Percentiles rank a stretch among this genome's conserved stretches.
Evolutionary conservation across 1,284 basidiomycete genomes (phyloP).

Genomic region (Boletus mariae): DNA sequence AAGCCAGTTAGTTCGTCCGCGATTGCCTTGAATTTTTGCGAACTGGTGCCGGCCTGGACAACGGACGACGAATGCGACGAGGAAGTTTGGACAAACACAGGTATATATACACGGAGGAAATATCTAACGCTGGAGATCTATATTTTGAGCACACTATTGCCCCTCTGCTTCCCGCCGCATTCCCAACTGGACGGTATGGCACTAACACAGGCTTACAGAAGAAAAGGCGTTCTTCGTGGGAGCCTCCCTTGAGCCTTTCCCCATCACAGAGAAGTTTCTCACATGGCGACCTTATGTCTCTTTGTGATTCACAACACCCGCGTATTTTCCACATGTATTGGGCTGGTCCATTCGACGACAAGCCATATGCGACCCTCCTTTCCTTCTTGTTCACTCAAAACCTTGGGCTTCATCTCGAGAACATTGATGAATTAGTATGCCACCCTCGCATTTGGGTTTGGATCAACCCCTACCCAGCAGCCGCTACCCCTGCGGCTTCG

Average conservation of each 20-base stretch:
- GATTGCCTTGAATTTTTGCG: slow-evolving; percentile 72
- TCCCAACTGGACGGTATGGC: slow-evolving; percentile 17
- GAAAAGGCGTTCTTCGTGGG: slow-evolving; percentile 41
- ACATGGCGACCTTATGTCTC: slow-evolving; percentile 28
- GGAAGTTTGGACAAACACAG: slow-evolving; percentile 58
- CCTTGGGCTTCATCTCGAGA: background rate
- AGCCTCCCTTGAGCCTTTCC: slow-evolving; percentile 33
- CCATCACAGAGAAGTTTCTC: slow-evolving; percentile 32
- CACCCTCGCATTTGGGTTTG: background rate
- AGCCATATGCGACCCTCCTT: slow-evolving; percentile 52
- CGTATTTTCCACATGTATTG: slow-evolving; percentile 77
- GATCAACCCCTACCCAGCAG: slow-evolving; percentile 62
- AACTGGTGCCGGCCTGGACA: slow-evolving; percentile 62
- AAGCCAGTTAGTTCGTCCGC: slow-evolving; percentile 55
- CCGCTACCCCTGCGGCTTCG: slow-evolving; percentile 62
- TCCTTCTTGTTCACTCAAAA: background rate
- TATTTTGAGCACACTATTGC: slow-evolving; percentile 18
- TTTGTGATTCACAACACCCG: slow-evolving; percentile 61
- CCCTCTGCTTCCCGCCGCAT: slow-evolving; percentile 14
- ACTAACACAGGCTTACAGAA: slow-evolving; percentile 34
- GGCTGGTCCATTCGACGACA: slow-evolving; percentile 75
- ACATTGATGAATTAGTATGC: background rate
- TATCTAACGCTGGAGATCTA: slow-evolving; percentile 16
- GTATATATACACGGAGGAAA: slow-evolving; percentile 58
- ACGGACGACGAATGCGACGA: slow-evolving; percentile 50